Percentiles rank a stretch among this genome's conserved stretches.
Conservation (phyloP, 148 eudicot genomes). For the Diospyros kaki region DNA sequence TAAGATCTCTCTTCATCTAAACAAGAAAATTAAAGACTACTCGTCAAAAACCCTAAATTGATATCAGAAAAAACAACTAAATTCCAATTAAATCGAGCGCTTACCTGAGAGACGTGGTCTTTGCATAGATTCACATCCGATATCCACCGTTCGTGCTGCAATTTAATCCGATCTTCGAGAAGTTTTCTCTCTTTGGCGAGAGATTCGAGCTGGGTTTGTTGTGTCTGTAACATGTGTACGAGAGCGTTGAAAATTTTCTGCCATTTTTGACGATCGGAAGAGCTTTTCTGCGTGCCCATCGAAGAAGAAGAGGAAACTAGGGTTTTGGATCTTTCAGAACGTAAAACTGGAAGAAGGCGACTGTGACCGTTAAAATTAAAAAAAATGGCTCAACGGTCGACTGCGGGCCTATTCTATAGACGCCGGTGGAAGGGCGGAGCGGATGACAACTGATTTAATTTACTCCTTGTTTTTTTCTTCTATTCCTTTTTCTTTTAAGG, state of each 20-base stretch:
- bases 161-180: slow-evolving; percentile 37
- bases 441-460: no score
- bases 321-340: background rate
- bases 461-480: no score
- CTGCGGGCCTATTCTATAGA: background rate
- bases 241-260: slow-evolving; percentile 34
- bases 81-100: background rate
- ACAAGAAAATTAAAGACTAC: slow-evolving; percentile 13
- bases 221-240: slow-evolving; percentile 25
- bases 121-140: slow-evolving; percentile 25
- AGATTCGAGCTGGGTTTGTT: slow-evolving; percentile 32
- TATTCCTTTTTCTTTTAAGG: no score
- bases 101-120: slow-evolving; percentile 44
- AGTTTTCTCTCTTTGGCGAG: slow-evolving; percentile 27
- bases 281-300: slow-evolving; percentile 25
- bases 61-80: background rate
- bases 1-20: slow-evolving; percentile 30
- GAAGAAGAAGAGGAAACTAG: slow-evolving; percentile 4
- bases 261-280: slow-evolving; percentile 41
- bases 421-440: no score
- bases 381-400: slow-evolving; percentile 12
- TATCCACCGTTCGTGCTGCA: slow-evolving; percentile 26
- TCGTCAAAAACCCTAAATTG: slow-evolving; percentile 12
- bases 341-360: background rate
- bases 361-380: background rate